Evolutionary conservation across 768 basidiomycete genomes (phyloP).

Genomic region (Pulveroboletus sp.): DNA sequence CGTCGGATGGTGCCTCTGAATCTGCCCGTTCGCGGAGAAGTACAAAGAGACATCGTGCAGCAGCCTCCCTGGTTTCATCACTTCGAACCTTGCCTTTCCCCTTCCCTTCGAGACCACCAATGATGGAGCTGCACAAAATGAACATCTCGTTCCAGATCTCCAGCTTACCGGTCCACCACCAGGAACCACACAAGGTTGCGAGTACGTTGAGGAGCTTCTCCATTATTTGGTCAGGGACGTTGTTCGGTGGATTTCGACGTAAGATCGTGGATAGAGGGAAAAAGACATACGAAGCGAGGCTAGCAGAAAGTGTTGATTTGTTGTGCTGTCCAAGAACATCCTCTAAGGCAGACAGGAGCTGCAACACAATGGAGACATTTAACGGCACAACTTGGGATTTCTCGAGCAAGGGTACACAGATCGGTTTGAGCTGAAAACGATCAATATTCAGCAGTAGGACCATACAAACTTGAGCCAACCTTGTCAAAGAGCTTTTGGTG

Average conservation of each 20-base stretch:
- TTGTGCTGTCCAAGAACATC: constrained; percentile 42
- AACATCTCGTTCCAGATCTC: constrained; percentile 83
- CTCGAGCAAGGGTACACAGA: constrained; percentile 79
- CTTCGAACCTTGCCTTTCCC: constrained; percentile 64
- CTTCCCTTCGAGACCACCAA: constrained; percentile 62
- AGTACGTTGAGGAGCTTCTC: constrained; percentile 67
- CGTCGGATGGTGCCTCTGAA: no score
- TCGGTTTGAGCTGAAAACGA: constrained; percentile 48
- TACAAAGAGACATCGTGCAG: constrained; percentile 57
- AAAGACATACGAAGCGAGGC: constrained; percentile 78
- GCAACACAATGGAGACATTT: constrained; percentile 43
- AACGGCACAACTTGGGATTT: constrained; percentile 58
- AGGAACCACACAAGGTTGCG: constrained; percentile 54
- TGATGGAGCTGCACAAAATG: constrained; percentile 61
- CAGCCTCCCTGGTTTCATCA: constrained; percentile 80
- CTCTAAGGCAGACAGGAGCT: constrained; percentile 53
- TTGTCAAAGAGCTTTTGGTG: constrained; percentile 35
- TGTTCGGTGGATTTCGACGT: constrained; percentile 61
- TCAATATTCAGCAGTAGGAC: background rate
- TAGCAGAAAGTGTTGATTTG: constrained; percentile 42
- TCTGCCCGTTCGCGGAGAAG: constrained; percentile 52
- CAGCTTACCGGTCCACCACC: constrained; percentile 82
- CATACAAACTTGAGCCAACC: constrained; percentile 22
- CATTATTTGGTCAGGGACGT: constrained; percentile 75
- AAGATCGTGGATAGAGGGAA: constrained; percentile 85